These are phyloP conservation scores for Stagonosporopsis tanaceti DNA, from an alignment of 2,329 filamentous ascomycete species.

Conservation along the genomic window DNA sequence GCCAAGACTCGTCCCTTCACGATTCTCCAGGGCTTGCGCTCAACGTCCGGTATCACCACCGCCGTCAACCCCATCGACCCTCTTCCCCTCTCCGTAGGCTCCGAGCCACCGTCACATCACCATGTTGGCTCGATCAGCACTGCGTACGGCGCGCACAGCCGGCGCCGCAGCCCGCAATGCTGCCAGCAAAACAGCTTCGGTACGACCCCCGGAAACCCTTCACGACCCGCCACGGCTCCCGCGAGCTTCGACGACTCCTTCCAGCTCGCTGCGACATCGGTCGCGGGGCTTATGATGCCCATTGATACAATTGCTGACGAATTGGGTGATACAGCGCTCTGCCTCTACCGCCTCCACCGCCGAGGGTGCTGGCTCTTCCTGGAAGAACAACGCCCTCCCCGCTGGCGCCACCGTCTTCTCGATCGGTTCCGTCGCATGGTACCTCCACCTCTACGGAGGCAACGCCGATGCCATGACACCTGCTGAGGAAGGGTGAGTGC, in stretches of 20 bases:
- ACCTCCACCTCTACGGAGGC: conserved; percentile 94
- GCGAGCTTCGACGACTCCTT: conserved; percentile 38
- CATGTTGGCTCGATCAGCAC: conserved; percentile 93
- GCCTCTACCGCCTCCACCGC: conserved; percentile 74
- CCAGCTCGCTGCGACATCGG: conserved; percentile 21
- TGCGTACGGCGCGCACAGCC: conserved; percentile 88
- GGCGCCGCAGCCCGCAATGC: conserved; percentile 77
- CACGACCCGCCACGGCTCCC: conserved; percentile 33
- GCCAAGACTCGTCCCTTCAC: conserved; percentile 9
- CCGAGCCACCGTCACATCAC: conserved; percentile 57
- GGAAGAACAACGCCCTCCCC: conserved; percentile 86
- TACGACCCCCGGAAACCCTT: conserved; percentile 49
- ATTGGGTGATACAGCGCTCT: conserved; percentile 58
- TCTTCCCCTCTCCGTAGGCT: conserved; percentile 42
- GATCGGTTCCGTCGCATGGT: conserved; percentile 91
- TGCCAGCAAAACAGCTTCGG: conserved; percentile 56
- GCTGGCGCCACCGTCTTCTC: conserved; percentile 86
- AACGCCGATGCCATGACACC: conserved; percentile 88
- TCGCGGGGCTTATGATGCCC: conserved; percentile 27
- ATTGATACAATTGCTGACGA: conserved; percentile 45
- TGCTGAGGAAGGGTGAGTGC: conserved; percentile 95
- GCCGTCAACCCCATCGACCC: conserved; percentile 48
- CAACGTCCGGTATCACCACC: conserved; percentile 37
- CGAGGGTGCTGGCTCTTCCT: conserved; percentile 75
- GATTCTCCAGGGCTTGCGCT: conserved; percentile 15